Conservation (phyloP, 495 filamentous ascomycete species). For the Aspergillus taichungensis region DNA sequence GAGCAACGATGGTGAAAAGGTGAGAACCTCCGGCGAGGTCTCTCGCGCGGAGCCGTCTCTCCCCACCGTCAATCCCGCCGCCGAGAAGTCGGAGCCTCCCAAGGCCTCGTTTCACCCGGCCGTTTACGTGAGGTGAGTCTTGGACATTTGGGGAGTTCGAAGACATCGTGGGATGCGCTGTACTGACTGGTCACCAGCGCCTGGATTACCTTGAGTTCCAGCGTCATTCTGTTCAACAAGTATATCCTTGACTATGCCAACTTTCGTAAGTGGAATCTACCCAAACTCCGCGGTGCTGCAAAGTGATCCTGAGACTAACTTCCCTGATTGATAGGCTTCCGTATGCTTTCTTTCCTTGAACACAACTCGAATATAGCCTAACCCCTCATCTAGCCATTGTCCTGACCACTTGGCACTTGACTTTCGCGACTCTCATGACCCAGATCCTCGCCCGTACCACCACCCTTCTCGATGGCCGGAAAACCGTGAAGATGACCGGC, state of each 20-base stretch:
- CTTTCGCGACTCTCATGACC: constrained; percentile 84
- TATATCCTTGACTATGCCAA: constrained; percentile 77
- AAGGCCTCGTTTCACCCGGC: constrained; percentile 68
- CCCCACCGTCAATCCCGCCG: constrained; percentile 67
- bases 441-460: constrained; percentile 83
- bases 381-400: constrained; percentile 43
- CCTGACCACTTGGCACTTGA: constrained; percentile 88
- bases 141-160: neutral
- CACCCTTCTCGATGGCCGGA: constrained; percentile 75
- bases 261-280: constrained; percentile 58
- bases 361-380: constrained; percentile 1
- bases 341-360: constrained; percentile 20
- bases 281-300: neutral
- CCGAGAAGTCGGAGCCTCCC: constrained; percentile 57
- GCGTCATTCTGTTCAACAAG: constrained; percentile 98
- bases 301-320: neutral
- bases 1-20: constrained; percentile 68
- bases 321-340: constrained; percentile 24
- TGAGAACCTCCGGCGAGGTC: constrained; percentile 65
- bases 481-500: constrained; percentile 89
- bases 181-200: constrained; percentile 44
- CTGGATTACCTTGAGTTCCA: constrained; percentile 89
- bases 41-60: constrained; percentile 55
- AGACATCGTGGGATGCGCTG: neutral
- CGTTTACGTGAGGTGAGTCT: constrained; percentile 77